These are phyloP conservation scores for Aspergillus quadricinctus DNA, from an alignment of 2,329 filamentous ascomycete species.

Conservation along the genomic window DNA sequence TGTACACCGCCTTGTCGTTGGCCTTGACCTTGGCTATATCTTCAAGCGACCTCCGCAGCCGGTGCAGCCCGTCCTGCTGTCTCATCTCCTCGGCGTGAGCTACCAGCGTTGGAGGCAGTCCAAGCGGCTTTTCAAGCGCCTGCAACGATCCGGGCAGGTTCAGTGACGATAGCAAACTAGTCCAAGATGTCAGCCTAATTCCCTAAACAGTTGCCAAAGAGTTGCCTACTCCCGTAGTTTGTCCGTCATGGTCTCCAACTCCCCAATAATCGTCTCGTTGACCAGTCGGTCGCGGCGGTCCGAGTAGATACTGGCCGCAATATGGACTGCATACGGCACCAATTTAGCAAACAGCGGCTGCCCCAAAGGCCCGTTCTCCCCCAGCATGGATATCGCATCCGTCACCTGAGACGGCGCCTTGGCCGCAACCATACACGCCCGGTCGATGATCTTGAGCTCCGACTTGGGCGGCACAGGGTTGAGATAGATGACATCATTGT, in stretches of 20 bases:
- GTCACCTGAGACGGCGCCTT: conserved; percentile 77
- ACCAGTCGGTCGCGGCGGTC: conserved; percentile 87
- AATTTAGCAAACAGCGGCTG: conserved; percentile 83
- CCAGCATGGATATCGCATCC: conserved; percentile 73
- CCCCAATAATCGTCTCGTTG: conserved; percentile 79
- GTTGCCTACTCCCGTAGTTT: conserved; percentile 65
- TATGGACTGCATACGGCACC: conserved; percentile 91
- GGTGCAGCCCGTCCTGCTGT: conserved; percentile 78
- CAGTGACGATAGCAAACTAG: conserved; percentile 65
- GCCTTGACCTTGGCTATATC: conserved; percentile 88
- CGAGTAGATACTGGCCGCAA: conserved; percentile 92
- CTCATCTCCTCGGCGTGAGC: conserved; percentile 92
- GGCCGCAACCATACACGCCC: conserved; percentile 81
- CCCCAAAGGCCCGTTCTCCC: conserved; percentile 75
- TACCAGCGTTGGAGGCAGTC: conserved; percentile 75
- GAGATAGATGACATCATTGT: conserved; percentile 94
- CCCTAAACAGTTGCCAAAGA: neutral
- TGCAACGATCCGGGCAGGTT: conserved; percentile 91
- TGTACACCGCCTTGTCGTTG: conserved; percentile 71
- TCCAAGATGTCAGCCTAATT: conserved; percentile 10
- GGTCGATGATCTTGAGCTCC: conserved; percentile 78
- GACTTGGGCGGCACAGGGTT: conserved; percentile 80
- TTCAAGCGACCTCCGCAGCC: conserved; percentile 72
- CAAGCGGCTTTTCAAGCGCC: conserved; percentile 89
- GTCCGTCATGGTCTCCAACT: conserved; percentile 76